phyloP scores from a whole-genome alignment of 768 basidiomycete species.

The Trametes sanguinea region DNA sequence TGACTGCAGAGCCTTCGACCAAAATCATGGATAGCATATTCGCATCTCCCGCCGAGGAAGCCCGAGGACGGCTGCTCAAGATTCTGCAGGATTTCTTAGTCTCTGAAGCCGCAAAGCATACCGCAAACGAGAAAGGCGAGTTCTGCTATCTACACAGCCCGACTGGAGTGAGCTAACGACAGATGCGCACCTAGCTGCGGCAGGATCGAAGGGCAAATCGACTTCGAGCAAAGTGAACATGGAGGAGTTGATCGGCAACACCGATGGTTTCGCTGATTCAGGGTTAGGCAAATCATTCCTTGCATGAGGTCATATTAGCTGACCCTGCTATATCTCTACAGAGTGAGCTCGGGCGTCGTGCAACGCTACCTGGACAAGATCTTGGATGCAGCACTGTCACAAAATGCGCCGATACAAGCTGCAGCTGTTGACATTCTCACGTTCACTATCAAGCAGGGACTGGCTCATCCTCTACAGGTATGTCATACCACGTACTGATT shows the following conservation, averaged over 20 bases:
- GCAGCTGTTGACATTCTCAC: slow-evolving; percentile 88
- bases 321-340: slow-evolving; percentile 37
- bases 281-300: slow-evolving; percentile 56
- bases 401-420: slow-evolving; percentile 68
- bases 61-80: slow-evolving; percentile 70
- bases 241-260: slow-evolving; percentile 93
- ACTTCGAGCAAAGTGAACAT: slow-evolving; percentile 68
- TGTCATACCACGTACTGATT: slow-evolving; percentile 15
- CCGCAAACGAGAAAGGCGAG: slow-evolving; percentile 65
- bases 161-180: too few species aligned
- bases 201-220: slow-evolving; percentile 44
- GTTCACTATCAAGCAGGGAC: slow-evolving; percentile 92
- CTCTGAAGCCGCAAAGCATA: slow-evolving; percentile 79
- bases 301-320: background rate
- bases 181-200: slow-evolving; percentile 2
- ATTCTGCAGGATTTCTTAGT: slow-evolving; percentile 92
- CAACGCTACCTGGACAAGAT: slow-evolving; percentile 90
- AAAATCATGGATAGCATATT: slow-evolving; percentile 91
- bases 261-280: slow-evolving; percentile 94
- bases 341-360: slow-evolving; percentile 91
- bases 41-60: slow-evolving; percentile 67
- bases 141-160: slow-evolving; percentile 22
- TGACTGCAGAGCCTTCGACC: slow-evolving; percentile 79
- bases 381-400: slow-evolving; percentile 76
- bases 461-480: slow-evolving; percentile 92